Base-by-base conservation (phyloP, 1,284 basidiomycete species). In the Trametes pubescens region DNA sequence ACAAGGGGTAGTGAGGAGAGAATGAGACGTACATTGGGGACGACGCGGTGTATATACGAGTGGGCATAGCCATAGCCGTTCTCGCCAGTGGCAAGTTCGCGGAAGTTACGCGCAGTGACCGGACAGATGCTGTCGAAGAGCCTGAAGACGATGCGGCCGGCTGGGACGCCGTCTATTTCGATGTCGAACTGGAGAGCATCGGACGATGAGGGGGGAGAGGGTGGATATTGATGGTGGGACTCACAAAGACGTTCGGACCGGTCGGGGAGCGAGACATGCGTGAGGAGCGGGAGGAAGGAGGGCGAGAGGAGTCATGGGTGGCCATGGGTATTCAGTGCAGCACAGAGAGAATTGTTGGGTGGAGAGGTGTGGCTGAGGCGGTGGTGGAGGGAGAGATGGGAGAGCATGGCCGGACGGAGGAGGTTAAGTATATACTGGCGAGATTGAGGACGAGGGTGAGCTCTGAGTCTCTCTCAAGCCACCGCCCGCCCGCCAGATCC, bases 21-120 rank as follows among this genome's bases (percentile, higher is more conserved):
- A 22, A 43, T 57, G 34, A 24, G 21, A 69, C 74, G 62, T 18
- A 73, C 74, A 21, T 80, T 52, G 48, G 87, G 87, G 70, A 91
- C 94, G 73, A 95, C 82, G 69, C 95, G 88, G 77, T 98, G 95
- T 82, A 98, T 95, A 9, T 69, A 64, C 6, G 88, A 90, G 9
- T 87, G 86, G 60, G 76, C 67, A 74, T 90, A 92, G 29, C 90
- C 88, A 60, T 77, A 89, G 16, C 88, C 87, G 29, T 92, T 78
- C 76, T 91, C 79, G 24, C 93, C 92, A 0, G 93, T 93, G 69
- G 91, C 92, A 26, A 98, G 88, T 73, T 95, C 92, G 60, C 96
- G 90, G 81, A 98, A 99, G 82, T 99, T 98, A 63, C 81, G 85
- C 0, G 92, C 82, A 0, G 96, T 98, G 73, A 80, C 84, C 21